phyloP scores from a whole-genome alignment of 768 basidiomycete species.

The Suillus discolor region DNA sequence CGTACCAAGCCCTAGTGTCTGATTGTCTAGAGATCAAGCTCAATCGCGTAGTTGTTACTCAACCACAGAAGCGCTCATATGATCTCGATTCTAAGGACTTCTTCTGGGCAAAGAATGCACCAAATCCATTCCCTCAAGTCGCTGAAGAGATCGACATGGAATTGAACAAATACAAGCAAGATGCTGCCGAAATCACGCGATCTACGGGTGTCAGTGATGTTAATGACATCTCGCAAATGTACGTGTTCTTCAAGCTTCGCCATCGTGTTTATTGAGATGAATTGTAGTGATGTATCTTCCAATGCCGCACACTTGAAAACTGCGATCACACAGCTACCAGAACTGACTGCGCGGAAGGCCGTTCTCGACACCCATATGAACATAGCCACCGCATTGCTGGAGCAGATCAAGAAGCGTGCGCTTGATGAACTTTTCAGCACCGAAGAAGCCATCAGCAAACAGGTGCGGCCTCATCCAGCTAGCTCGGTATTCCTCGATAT shows the following conservation, averaged over 20 bases:
- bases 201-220: conserved; percentile 96
- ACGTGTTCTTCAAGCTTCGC: conserved; percentile 30
- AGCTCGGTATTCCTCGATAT: conserved; percentile 2
- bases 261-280: conserved; percentile 13
- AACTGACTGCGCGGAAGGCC: conserved; percentile 94
- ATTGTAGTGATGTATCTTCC: conserved; percentile 76
- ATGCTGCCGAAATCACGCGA: conserved; percentile 95
- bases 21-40: conserved; percentile 97
- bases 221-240: conserved; percentile 94
- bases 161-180: conserved; percentile 90
- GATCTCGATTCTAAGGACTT: conserved; percentile 98
- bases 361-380: conserved; percentile 99
- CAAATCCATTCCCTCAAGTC: conserved; percentile 96
- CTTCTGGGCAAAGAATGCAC: conserved; percentile 97
- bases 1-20: conserved; percentile 96
- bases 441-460: conserved; percentile 89
- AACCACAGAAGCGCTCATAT: conserved; percentile 78
- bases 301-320: conserved; percentile 96
- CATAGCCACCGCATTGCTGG: conserved; percentile 92
- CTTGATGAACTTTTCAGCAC: conserved; percentile 97
- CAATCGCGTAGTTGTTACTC: conserved; percentile 86
- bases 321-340: conserved; percentile 95
- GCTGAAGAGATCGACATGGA: conserved; percentile 96
- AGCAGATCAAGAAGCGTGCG: conserved; percentile 93
- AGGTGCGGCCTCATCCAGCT: conserved; percentile 45